These are phyloP conservation scores for Puccinia hordei DNA, from an alignment of 1,284 basidiomycete species.

Conservation along the genomic window DNA sequence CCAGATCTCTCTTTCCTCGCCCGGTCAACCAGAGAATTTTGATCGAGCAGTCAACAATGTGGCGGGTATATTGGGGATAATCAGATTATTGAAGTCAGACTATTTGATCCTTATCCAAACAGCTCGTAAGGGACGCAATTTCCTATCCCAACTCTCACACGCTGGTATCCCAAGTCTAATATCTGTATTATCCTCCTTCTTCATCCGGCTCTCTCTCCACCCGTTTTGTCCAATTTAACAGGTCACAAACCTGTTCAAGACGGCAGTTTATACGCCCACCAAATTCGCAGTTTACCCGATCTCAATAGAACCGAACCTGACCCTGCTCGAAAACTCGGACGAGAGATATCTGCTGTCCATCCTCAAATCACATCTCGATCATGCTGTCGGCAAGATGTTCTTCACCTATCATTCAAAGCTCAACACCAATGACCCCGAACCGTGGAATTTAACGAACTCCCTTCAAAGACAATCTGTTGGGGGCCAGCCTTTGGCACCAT, in stretches of 20 bases:
- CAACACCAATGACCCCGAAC: slow-evolving; percentile 25
- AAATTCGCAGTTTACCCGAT: slow-evolving; percentile 42
- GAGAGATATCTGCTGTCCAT: slow-evolving; percentile 41
- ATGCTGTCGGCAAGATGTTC: slow-evolving; percentile 37
- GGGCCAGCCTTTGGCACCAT: background rate
- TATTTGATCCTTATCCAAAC: slow-evolving; percentile 46
- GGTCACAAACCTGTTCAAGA: slow-evolving; percentile 45
- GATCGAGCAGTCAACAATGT: slow-evolving; percentile 27
- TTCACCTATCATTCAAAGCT: slow-evolving; percentile 38
- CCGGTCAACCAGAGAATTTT: slow-evolving; percentile 29
- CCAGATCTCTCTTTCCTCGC: slow-evolving; percentile 26
- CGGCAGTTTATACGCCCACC: slow-evolving; percentile 34
- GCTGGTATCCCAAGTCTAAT: background rate
- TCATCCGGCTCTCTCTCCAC: no score
- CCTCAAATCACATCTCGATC: slow-evolving; percentile 46
- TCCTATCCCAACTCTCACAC: background rate
- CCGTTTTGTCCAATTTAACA: slow-evolving; percentile 14
- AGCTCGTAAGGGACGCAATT: slow-evolving; percentile 37
- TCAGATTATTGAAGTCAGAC: slow-evolving; percentile 43
- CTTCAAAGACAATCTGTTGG: slow-evolving; percentile 20
- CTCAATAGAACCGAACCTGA: slow-evolving; percentile 35
- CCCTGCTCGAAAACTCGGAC: slow-evolving; percentile 19
- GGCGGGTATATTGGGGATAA: slow-evolving; percentile 41
- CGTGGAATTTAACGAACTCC: slow-evolving; percentile 44
- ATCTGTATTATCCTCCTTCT: background rate